Conservation (phyloP, 768 basidiomycete species). For the Pleurotus eryngii region DNA sequence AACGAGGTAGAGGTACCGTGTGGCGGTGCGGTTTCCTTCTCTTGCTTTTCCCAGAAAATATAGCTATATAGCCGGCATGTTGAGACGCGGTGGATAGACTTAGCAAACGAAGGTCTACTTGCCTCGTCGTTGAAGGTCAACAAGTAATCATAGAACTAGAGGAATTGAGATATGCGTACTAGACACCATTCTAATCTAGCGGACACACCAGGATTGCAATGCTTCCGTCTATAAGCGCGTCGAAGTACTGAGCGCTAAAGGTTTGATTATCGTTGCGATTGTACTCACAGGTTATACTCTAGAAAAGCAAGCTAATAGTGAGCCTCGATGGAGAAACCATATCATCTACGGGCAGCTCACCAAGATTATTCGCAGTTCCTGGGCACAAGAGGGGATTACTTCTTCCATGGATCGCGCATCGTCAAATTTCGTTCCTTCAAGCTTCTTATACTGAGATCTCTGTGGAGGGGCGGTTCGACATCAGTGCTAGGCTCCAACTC, state of each 20-base stretch:
- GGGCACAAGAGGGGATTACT: not conserved
- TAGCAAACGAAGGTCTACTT: not conserved
- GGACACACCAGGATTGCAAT: not conserved
- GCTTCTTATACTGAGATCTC: too few relatives aligned
- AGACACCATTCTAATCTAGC: not conserved
- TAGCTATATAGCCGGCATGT: not conserved
- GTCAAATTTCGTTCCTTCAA: too few relatives aligned
- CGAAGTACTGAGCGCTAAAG: not conserved
- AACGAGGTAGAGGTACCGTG: not conserved
- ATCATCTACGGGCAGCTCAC: not conserved
- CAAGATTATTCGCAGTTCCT: not conserved
- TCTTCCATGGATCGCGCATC: too few relatives aligned
- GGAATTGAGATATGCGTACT: not conserved
- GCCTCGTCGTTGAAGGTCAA: not conserved
- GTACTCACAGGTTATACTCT: not conserved
- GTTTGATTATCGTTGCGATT: not conserved
- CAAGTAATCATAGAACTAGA: constrained; percentile 1
- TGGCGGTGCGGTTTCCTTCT: not conserved
- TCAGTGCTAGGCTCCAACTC: too few relatives aligned
- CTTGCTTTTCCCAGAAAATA: not conserved
- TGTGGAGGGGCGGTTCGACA: too few relatives aligned
- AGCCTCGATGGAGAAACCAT: not conserved
- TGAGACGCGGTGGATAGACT: not conserved
- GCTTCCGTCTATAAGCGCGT: not conserved
- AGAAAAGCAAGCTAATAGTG: not conserved